Base-by-base conservation (phyloP, 305 asterid species). In the Euphrasia arctica region DNA sequence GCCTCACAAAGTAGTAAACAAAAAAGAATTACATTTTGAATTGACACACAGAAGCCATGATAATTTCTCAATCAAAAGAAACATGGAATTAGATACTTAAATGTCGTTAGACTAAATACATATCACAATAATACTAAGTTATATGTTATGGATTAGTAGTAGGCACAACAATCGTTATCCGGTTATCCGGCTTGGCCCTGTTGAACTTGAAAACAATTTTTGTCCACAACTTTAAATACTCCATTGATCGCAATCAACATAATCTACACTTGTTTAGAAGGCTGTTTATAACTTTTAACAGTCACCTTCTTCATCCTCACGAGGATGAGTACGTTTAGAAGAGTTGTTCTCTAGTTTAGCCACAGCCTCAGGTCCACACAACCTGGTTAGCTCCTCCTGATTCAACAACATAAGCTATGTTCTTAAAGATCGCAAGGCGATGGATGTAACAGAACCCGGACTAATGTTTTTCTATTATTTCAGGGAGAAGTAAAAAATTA, bases 311-410 rank as follows among this genome's bases (percentile, higher is more conserved):
- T 84, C 85, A 59, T 84, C 84, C 6, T 74, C 81, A 2, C 54
- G 71, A 18, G 85, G 56, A 64, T 82, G 78, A 64, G 36, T 34
- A 64, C 72, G 86, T 34, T 73, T 12, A 32, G 68, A 77, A 5
- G 59, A 48, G 70, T 76, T 76, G 31, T 73, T 77, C 73, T 85
- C 92, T 70, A 85, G 62, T 74, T 74, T 85, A 45, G 90, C 74
- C 54, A 83, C 73, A 5, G 78, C 79, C 12, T 86, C 95, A 2
- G 95, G 83, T 42, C 95, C 95, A 58, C 89, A 74, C 62, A 82
- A 31, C 76, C 71, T 77, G 0, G 77, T 82, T 69, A 91, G 66
- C 68, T 91, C 94, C 42, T 85, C 98, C 98, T 91, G 94, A 66
- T 75, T 43, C 68, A 62, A 42, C 63, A 69, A 15, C 69, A 67